Conservation (phyloP, 306 rosid genomes). For the Benincasa hispida region DNA sequence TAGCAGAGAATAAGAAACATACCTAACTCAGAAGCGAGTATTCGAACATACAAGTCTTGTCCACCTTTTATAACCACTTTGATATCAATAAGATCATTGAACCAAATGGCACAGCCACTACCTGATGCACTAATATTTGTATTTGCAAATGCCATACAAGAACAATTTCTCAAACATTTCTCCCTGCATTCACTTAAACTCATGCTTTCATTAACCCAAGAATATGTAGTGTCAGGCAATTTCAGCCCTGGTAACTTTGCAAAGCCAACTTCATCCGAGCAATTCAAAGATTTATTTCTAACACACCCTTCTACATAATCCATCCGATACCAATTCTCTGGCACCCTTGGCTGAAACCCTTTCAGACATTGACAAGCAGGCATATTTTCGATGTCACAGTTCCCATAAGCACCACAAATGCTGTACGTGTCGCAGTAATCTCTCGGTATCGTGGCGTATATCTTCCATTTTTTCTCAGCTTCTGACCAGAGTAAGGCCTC, state of each 20-base stretch:
- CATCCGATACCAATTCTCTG: constrained; percentile 23
- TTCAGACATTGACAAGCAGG: constrained; percentile 36
- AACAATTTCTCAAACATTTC: constrained; percentile 36
- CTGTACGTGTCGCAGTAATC: constrained; percentile 30
- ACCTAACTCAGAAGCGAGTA: constrained; percentile 14
- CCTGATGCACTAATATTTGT: constrained; percentile 34
- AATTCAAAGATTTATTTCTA: constrained; percentile 13
- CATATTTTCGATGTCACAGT: constrained; percentile 15
- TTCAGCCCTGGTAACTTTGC: constrained; percentile 12
- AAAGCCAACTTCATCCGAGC: constrained; percentile 27
- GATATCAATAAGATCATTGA: constrained; percentile 8
- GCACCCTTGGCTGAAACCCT: constrained; percentile 36
- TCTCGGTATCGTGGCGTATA: constrained; percentile 11
- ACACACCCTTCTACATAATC: constrained; percentile 45
- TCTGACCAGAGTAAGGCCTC: constrained; percentile 25
- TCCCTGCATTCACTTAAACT: constrained; percentile 30
- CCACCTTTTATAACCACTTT: constrained; percentile 1
- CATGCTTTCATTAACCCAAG: constrained; percentile 20
- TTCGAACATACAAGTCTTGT: background rate
- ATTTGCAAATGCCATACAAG: constrained; percentile 41
- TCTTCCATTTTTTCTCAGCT: constrained; percentile 26
- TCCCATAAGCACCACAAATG: constrained; percentile 33
- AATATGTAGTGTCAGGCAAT: constrained; percentile 1
- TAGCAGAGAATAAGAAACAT: constrained; percentile 11
- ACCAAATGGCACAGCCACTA: constrained; percentile 43